A percentile compares a stretch with the other conserved stretches of the same genome.
These are phyloP conservation scores for Keqinozyma sinolaborantium DNA, from an alignment of 1,139 yeast species.

Conservation along the genomic window DNA sequence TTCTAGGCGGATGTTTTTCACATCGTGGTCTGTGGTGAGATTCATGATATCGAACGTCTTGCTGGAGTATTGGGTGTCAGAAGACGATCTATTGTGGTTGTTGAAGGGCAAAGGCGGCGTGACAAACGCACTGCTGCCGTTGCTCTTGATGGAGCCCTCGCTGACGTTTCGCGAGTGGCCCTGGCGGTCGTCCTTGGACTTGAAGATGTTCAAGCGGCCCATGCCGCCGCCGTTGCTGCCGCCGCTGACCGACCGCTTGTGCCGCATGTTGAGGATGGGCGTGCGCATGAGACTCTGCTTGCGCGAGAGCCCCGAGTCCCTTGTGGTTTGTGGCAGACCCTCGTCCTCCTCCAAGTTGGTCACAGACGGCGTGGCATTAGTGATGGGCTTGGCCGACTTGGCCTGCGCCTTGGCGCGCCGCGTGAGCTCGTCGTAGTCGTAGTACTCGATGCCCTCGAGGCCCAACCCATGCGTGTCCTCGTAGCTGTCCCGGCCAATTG, in stretches of 20 bases:
- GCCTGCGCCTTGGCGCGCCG: conserved; percentile 5
- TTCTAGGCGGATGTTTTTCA: conserved; percentile 37
- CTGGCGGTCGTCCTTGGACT: conserved; percentile 19
- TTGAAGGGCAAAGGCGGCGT: conserved; percentile 44
- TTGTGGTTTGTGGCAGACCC: conserved; percentile 7
- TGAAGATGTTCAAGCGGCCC: conserved; percentile 34
- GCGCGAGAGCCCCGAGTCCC: conserved; percentile 11
- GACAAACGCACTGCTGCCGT: conserved; percentile 28
- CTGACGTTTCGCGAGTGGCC: conserved; percentile 41
- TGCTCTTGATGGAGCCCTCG: conserved; percentile 32
- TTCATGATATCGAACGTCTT: conserved; percentile 2
- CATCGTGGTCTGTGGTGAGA: conserved; percentile 24
- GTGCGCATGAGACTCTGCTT: conserved; percentile 28
- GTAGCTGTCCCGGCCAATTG: conserved; percentile 8
- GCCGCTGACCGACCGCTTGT: conserved; percentile 41
- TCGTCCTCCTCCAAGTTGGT: conserved; percentile 32
- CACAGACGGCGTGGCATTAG: conserved; percentile 29
- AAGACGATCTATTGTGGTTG: conserved; percentile 35
- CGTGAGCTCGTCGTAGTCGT: conserved; percentile 9
- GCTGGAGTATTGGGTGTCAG: conserved; percentile 30
- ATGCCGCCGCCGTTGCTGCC: conserved; percentile 23
- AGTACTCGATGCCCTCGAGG: conserved; percentile 33
- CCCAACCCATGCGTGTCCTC: conserved; percentile 37
- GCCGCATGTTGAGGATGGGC: conserved; percentile 34
- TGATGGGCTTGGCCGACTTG: conserved; percentile 7